Evolutionary conservation across 306 rosid species (phyloP).

Genomic region (Fragaria ananassa): DNA sequence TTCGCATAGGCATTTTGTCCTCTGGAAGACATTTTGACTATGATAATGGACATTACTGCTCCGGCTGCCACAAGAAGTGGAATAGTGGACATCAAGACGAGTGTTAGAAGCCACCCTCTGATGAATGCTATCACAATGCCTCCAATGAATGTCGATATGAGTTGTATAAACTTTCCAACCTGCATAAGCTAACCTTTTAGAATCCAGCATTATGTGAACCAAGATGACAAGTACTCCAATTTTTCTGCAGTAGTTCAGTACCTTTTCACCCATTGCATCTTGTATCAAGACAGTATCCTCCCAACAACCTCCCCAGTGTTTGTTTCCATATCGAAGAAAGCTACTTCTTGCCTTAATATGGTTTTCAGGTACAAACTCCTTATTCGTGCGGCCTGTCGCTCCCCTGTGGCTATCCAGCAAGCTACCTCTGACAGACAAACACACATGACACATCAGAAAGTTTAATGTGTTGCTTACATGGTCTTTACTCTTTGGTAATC

Average conservation of each 20-base stretch:
- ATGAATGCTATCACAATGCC: constrained; percentile 62
- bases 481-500: not conserved
- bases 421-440: constrained; percentile 65
- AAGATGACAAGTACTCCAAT: not conserved
- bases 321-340: constrained; percentile 82
- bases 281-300: constrained; percentile 63
- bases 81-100: constrained; percentile 68
- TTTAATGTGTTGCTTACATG: not conserved
- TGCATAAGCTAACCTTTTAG: not conserved
- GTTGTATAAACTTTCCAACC: constrained; percentile 81
- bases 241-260: constrained; percentile 11
- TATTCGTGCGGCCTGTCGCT: constrained; percentile 83
- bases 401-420: constrained; percentile 89
- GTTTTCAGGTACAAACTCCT: constrained; percentile 80
- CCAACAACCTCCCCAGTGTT: constrained; percentile 82
- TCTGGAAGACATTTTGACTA: constrained; percentile 50
- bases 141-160: constrained; percentile 58
- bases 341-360: constrained; percentile 74
- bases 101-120: constrained; percentile 82
- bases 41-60: constrained; percentile 51
- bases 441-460: not conserved
- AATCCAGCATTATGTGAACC: not conserved
- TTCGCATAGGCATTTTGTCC: constrained; percentile 75
- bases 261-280: constrained; percentile 97
- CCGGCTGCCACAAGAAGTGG: constrained; percentile 70